Percentiles rank a stretch among this genome's conserved stretches.
These are phyloP conservation scores for Aspergillus leporis DNA, from an alignment of 495 filamentous ascomycete species.

Conservation along the genomic window DNA sequence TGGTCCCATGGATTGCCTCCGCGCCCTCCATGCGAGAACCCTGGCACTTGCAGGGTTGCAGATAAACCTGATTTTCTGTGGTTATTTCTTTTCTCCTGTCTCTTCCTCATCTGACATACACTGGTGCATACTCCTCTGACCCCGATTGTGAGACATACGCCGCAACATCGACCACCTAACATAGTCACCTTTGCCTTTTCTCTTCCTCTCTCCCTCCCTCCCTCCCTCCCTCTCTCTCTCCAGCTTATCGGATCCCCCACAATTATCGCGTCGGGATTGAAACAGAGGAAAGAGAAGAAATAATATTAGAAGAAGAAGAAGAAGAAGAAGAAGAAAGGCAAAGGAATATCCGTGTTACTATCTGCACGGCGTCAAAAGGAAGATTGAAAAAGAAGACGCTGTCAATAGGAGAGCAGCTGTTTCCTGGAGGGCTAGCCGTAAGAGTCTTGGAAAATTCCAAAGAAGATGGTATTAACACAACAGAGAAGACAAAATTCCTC, in stretches of 20 bases:
- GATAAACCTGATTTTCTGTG: neutral
- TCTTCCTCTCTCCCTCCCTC: neutral
- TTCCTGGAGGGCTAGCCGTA: constrained; percentile 43
- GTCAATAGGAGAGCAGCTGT: constrained; percentile 15
- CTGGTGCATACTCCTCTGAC: too few species aligned
- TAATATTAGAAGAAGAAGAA: constrained; percentile 7
- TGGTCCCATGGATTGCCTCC: neutral
- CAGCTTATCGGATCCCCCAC: neutral
- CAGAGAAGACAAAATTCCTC: constrained; percentile 43
- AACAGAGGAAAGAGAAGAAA: constrained; percentile 8
- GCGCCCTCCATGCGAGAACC: neutral
- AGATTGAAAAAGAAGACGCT: constrained; percentile 6
- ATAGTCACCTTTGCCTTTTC: neutral
- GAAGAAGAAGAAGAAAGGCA: constrained; percentile 6
- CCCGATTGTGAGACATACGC: neutral
- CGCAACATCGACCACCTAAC: too few species aligned
- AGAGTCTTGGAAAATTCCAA: constrained; percentile 44
- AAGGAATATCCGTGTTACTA: neutral
- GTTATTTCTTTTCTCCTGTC: neutral
- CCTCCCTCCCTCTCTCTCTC: neutral
- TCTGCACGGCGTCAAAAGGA: constrained; percentile 1
- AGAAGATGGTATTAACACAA: constrained; percentile 56
- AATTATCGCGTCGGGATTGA: neutral
- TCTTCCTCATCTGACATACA: neutral
- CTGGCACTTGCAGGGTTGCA: neutral